phyloP scores from a whole-genome alignment of 202 grass and related monocot genomes.

The Zoysia matrella region DNA sequence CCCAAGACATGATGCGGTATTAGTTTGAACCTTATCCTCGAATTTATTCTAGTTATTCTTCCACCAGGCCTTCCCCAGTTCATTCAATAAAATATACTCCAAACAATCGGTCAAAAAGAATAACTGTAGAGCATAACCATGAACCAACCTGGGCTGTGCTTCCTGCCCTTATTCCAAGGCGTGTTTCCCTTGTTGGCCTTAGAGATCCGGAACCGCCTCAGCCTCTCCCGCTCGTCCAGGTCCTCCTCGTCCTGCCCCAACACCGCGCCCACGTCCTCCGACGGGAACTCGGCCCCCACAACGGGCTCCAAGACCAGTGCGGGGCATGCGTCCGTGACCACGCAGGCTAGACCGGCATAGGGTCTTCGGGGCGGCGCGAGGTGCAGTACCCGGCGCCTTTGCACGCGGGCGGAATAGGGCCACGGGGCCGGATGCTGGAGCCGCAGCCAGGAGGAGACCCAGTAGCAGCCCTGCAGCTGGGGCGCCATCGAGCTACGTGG shows the following conservation, averaged over 20 bases:
- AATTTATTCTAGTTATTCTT: not conserved
- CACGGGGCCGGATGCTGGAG: conserved; percentile 29
- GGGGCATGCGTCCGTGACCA: conserved; percentile 20
- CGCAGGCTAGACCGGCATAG: not conserved
- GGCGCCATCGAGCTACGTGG: conserved; percentile 34
- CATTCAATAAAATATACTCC: conserved; percentile 15
- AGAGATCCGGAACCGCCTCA: conserved; percentile 81
- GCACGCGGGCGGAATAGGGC: conserved; percentile 19
- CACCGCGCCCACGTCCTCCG: not conserved
- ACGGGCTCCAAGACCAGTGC: conserved; percentile 8
- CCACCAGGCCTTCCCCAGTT: not conserved
- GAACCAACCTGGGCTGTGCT: conserved; percentile 74
- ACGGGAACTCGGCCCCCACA: not conserved
- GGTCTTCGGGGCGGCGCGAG: conserved; percentile 23
- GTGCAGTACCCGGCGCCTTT: conserved; percentile 9
- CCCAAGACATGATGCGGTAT: not conserved
- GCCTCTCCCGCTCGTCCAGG: conserved; percentile 66
- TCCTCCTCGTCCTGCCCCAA: conserved; percentile 38
- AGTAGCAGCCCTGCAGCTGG: conserved; percentile 48
- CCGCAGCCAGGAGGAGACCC: conserved; percentile 44
- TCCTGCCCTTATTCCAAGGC: conserved; percentile 97
- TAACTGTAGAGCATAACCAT: conserved; percentile 22
- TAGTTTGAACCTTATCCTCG: conserved; percentile 13
- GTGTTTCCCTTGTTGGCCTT: conserved; percentile 90
- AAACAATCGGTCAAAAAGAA: not conserved